Evolutionary conservation across 768 basidiomycete genomes (phyloP).

Genomic region (Coprinellus micaceus): DNA sequence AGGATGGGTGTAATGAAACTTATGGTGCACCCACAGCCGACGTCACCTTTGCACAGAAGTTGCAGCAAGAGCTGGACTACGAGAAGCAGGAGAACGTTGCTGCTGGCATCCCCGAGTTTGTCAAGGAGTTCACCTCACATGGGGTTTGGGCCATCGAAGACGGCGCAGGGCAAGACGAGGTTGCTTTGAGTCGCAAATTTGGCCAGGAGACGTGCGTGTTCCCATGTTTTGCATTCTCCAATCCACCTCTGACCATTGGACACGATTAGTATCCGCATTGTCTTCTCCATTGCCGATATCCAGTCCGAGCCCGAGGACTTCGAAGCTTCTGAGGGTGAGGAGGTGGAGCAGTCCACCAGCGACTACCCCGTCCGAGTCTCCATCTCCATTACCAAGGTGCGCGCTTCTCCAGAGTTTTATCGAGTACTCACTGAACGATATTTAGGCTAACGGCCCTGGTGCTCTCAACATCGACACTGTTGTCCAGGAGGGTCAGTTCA

Average conservation of each 20-base stretch:
- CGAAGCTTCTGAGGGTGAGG: conserved; percentile 21
- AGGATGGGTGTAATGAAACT: neutral
- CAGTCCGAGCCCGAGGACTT: conserved; percentile 42
- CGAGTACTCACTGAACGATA: neutral
- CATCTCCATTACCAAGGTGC: conserved; percentile 81
- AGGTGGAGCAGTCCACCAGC: conserved; percentile 23
- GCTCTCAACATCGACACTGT: conserved; percentile 77
- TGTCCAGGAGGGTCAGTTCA: conserved; percentile 74
- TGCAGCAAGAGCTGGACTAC: conserved; percentile 80
- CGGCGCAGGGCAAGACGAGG: conserved; percentile 70
- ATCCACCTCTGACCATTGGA: conserved; percentile 3
- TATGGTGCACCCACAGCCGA: conserved; percentile 51
- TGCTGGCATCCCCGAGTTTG: conserved; percentile 59
- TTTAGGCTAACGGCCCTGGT: conserved; percentile 50
- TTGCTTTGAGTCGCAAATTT: conserved; percentile 76
- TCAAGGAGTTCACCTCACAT: conserved; percentile 68
- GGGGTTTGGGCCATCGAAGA: conserved; percentile 87
- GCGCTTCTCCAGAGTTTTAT: conserved; percentile 1
- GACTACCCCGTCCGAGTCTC: conserved; percentile 75
- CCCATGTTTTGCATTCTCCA: neutral
- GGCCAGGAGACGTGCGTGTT: conserved; percentile 81
- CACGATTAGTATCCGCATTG: conserved; percentile 60
- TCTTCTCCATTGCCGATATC: conserved; percentile 92
- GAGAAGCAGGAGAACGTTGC: conserved; percentile 57
- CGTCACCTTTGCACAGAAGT: conserved; percentile 66